Conservation (phyloP, 2,329 filamentous ascomycete species). For the Hypocreales sp. region DNA sequence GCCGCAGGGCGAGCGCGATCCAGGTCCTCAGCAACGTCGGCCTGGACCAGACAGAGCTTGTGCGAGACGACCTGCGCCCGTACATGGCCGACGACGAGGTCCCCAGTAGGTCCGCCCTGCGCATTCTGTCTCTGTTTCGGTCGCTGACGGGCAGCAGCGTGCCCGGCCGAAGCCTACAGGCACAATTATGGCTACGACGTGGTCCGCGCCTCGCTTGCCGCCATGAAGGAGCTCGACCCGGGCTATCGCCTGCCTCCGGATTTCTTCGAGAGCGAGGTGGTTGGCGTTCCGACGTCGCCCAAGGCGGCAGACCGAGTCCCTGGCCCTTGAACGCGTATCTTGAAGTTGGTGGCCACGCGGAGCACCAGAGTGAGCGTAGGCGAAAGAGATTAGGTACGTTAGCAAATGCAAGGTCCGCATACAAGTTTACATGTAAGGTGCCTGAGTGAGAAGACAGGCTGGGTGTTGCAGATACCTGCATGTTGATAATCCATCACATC, state of each 20-base stretch:
- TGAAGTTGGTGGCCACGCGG: too few relatives aligned
- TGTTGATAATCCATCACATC: too few relatives aligned
- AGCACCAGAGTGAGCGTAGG: too few relatives aligned
- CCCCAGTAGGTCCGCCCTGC: constrained; percentile 11
- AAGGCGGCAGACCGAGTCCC: too few relatives aligned
- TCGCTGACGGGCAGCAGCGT: neutral
- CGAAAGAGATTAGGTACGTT: too few relatives aligned
- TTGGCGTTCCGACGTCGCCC: constrained; percentile 4
- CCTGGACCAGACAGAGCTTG: constrained; percentile 13
- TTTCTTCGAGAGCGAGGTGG: constrained; percentile 8
- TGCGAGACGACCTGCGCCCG: constrained; percentile 12
- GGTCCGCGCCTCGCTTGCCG: constrained; percentile 4
- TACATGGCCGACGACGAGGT: constrained; percentile 13
- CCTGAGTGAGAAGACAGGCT: too few relatives aligned
- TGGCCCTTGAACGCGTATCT: too few relatives aligned
- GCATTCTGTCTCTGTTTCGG: too few relatives aligned
- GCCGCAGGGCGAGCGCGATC: constrained; percentile 16
- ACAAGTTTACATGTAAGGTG: too few relatives aligned
- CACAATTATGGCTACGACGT: constrained; percentile 9
- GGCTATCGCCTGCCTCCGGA: constrained; percentile 5
- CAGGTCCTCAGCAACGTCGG: constrained; percentile 23
- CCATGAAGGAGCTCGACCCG: constrained; percentile 7
- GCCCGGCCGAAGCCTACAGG: neutral
- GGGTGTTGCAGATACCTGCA: too few relatives aligned
- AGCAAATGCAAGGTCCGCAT: too few relatives aligned